Base-by-base conservation (phyloP, 805 yeast species). In the Wickerhamiella azyma region DNA sequence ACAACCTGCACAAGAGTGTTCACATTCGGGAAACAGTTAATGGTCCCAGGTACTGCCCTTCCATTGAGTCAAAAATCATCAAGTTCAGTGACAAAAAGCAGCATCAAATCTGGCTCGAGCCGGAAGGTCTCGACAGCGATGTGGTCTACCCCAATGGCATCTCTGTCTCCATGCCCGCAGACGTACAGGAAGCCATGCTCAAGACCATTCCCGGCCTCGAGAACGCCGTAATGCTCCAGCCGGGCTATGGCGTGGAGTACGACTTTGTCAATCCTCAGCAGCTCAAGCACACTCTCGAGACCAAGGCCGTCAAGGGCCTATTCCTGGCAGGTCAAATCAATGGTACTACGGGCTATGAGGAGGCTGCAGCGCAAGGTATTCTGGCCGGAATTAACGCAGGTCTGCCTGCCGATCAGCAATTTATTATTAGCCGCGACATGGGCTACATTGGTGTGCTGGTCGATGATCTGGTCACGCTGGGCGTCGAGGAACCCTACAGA, bases 301-400 rank as follows among this genome's bases (percentile, higher is more conserved):
- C 97, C 0, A 86, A 85, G 55, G 62, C 73, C 3, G 76, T 92
- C 2, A 64, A 70, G 9, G 96, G 96, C 0, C 63, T 92, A 32
- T 92, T 66, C 60, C 66, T 92, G 39, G 99, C 98, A 0, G 99
- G 99, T 1, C 99, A 92, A 62, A 92, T 92, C 37, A 92, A 92
- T 59, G 99, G 99, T 29, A 92, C 99, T 0, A 92, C 99, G 0
- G 99, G 99, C 0, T 92, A 92, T 56, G 99, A 92, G 65, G 99
- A 92, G 60, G 99, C 99, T 0, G 95, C 96, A 2, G 82, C 97
- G 0, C 98, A 92, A 58, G 99, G 99, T 1, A 71, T 85, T 45
- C 66, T 92, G 39, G 98, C 99, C 1, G 99, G 99, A 9, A 79
- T 88, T 35, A 92, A 92, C 61, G 96, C 98, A 0, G 96, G 95